Conservation (phyloP, 805 yeast genomes). For the Ogataea dorogensis region DNA sequence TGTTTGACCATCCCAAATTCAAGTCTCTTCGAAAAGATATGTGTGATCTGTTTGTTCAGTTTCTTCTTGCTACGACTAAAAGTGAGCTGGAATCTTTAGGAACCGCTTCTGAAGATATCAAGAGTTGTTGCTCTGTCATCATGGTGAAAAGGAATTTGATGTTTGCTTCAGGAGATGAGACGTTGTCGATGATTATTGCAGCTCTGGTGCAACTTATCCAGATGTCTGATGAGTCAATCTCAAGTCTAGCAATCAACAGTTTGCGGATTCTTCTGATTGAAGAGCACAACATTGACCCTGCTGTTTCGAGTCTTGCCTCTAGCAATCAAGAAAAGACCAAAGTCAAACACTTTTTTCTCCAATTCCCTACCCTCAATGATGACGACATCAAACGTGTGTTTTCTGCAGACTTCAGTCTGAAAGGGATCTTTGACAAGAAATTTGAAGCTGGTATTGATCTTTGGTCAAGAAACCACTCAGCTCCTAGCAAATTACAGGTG, state of each 20-base stretch:
- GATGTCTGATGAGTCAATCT: conserved; percentile 9
- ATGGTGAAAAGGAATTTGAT: conserved; percentile 23
- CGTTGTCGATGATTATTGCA: conserved; percentile 13
- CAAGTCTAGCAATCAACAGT: conserved; percentile 25
- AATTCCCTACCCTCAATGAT: conserved; percentile 21
- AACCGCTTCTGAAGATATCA: conserved; percentile 6
- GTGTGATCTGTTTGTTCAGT: conserved; percentile 16
- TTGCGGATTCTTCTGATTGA: conserved; percentile 21
- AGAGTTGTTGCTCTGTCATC: conserved; percentile 24
- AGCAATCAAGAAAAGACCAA: not conserved
- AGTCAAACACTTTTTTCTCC: conserved; percentile 5
- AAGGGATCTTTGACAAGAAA: conserved; percentile 7
- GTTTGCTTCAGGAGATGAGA: conserved; percentile 11
- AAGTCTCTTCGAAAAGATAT: conserved; percentile 21
- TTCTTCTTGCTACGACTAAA: conserved; percentile 14
- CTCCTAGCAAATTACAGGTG: conserved; percentile 1
- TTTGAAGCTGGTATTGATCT: conserved; percentile 9
- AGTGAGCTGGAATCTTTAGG: conserved; percentile 8
- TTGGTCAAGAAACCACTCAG: conserved; percentile 5
- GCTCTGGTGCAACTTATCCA: conserved; percentile 17
- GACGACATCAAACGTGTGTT: conserved; percentile 18
- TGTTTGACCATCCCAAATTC: conserved; percentile 8
- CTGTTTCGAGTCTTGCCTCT: not conserved
- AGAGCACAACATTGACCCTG: not conserved
- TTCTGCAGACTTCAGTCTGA: conserved; percentile 11